These are phyloP conservation scores for Hsuehochloa calcarea DNA, from an alignment of 176 grass and related monocot genomes.

Conservation along the genomic window DNA sequence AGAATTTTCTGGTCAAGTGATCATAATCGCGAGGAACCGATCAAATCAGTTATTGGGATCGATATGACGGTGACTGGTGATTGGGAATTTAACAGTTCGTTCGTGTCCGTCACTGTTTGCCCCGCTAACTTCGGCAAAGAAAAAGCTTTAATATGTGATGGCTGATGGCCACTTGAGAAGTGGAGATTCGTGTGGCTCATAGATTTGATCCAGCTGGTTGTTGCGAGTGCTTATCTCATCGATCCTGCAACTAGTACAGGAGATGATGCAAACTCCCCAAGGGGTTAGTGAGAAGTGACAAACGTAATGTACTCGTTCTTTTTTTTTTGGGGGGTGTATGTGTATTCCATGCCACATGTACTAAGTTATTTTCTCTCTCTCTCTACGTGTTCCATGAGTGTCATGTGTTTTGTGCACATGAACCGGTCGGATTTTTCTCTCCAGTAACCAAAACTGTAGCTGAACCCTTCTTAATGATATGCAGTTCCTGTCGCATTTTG, in stretches of 20 bases:
- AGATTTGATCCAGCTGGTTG: neutral
- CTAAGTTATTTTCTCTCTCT: neutral
- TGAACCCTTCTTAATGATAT: neutral
- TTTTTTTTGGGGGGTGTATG: neutral
- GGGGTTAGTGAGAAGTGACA: neutral
- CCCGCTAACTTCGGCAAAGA: neutral
- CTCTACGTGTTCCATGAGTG: neutral
- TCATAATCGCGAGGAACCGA: neutral
- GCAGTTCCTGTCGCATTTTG: neutral
- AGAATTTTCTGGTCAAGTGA: neutral
- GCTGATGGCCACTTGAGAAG: neutral
- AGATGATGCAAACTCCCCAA: neutral
- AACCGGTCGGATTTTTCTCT: neutral
- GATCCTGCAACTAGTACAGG: neutral
- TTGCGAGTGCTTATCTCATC: neutral
- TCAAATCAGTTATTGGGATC: constrained; percentile 3
- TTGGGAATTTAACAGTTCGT: constrained; percentile 5
- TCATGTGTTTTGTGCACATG: neutral
- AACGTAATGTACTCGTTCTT: neutral
- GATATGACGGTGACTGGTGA: neutral
- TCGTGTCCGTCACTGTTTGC: constrained; percentile 13
- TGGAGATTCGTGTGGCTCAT: neutral
- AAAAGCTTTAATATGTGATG: neutral
- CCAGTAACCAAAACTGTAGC: neutral
- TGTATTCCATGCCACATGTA: neutral